These are phyloP conservation scores for Dictyostelium firmibasis DNA, from an alignment of 78 protist species.

Conservation along the genomic window DNA sequence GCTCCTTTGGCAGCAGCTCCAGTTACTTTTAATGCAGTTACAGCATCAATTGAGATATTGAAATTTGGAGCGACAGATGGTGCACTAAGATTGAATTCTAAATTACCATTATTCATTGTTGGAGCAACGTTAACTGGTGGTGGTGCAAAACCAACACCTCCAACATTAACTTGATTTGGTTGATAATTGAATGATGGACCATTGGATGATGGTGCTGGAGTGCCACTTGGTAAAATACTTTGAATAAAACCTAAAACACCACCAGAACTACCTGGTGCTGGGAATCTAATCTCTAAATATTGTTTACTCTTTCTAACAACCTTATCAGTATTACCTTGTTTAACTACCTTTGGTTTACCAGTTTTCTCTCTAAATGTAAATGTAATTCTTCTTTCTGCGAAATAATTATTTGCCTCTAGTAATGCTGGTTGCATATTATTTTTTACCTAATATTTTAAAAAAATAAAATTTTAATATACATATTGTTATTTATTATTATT, in stretches of 20 bases:
- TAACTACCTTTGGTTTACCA: not conserved
- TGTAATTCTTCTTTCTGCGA: slow-evolving; percentile 19
- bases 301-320: not conserved
- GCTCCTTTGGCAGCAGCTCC: not conserved
- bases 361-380: not conserved
- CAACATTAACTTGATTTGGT: slow-evolving; percentile 3
- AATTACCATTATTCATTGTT: not conserved
- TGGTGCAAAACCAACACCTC: not conserved
- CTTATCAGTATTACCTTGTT: not conserved
- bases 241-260: not conserved
- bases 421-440: not conserved
- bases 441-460: not conserved
- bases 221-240: not conserved
- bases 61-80: not conserved
- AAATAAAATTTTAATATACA: not conserved
- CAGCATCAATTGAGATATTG: not conserved
- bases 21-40: not conserved
- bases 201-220: not conserved
- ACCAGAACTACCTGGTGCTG: not conserved
- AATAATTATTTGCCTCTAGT: not conserved
- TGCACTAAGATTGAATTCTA: not conserved
- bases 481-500: too few relatives aligned
- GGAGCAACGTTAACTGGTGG: not conserved
- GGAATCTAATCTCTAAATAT: slow-evolving; percentile 10
- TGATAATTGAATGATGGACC: not conserved